Evolutionary conservation across 2,329 filamentous ascomycete species (phyloP), one percentile per base, ranked within the genome.

Genomic region (Elsinoe arachidis): DNA sequence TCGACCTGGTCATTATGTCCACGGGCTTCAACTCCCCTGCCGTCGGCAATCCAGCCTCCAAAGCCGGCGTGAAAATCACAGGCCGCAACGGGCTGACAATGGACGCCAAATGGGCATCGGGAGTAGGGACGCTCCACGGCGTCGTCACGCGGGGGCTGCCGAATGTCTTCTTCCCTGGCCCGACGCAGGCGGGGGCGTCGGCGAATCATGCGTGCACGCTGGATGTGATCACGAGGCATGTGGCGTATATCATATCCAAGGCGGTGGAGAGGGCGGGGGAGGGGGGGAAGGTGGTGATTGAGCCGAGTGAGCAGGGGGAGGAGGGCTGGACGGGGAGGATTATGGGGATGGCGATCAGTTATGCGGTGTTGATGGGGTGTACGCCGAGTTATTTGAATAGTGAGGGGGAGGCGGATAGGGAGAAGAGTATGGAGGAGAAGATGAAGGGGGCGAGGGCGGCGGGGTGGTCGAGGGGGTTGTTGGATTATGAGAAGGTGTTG

Each of bases 321-420:
- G 73, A 79, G 54, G 72, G 66, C 2, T 82, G 78, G 77, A 68
- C 72, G 0, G 61, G 63, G 21, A 62, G 68, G 51, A 71, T 78
- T 43, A 63, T 77, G 62, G 65, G 65, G 53, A 69, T 71, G 1
- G 75, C 75, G 0, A 67, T 66, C 6, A 70, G 71, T 26, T 72
- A 75, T 38, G 71, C 72, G 0, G 69, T 69, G 6, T 57, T 77
- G 17, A 64, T 66, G 4, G 71, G 76, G 12, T 84, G 80, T 66
- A 81, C 79, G n/a, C 80, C 80, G 0, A 72, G 76, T 11, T 83
- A 82, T 61, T 67, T 76, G 38, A 82, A 79, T 49, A 67, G 64
- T 19, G 77, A 81, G 65, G 76, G 73, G 1, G 65, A 69, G 35
- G 57, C 65, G n/a, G 61, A 63, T 35, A 44, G 54, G 33, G 39